Evolutionary conservation across 1,284 basidiomycete genomes (phyloP).

Genomic region (Tranzscheliella williamsii): DNA sequence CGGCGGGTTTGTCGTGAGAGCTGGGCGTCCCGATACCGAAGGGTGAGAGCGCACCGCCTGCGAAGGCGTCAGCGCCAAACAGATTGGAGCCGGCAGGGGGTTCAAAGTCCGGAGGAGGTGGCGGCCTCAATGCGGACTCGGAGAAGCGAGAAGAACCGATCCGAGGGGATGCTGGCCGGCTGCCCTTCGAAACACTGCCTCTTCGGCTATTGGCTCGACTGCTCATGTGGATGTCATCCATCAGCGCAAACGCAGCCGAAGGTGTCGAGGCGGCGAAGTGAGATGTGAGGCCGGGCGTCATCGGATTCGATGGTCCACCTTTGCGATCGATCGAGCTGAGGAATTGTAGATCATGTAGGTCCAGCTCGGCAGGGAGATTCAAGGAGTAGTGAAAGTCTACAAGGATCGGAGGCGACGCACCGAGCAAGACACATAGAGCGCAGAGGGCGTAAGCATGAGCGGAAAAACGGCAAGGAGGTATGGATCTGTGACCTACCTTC

Average conservation of each 20-base stretch:
- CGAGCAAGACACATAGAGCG: not conserved
- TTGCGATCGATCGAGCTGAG: constrained; percentile 37
- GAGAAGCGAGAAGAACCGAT: constrained; percentile 28
- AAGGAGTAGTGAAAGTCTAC: constrained; percentile 53
- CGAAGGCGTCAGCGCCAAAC: constrained; percentile 29
- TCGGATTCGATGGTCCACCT: constrained; percentile 34
- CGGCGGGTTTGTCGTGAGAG: constrained; percentile 4
- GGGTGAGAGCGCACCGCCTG: constrained; percentile 16
- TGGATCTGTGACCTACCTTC: constrained; percentile 37
- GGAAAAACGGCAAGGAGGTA: not conserved
- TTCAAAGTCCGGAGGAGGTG: constrained; percentile 42
- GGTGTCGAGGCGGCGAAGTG: constrained; percentile 35
- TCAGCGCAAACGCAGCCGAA: constrained; percentile 10
- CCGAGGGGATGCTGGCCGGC: constrained; percentile 29
- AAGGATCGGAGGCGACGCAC: not conserved
- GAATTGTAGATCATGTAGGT: constrained; percentile 40
- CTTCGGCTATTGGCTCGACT: constrained; percentile 34
- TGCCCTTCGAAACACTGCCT: constrained; percentile 38
- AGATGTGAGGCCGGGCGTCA: constrained; percentile 37
- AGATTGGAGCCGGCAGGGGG: constrained; percentile 25
- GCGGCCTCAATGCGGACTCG: constrained; percentile 31
- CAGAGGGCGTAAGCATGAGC: no score
- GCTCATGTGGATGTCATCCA: constrained; percentile 38
- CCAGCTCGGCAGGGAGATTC: constrained; percentile 44
- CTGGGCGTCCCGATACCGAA: constrained; percentile 29